Base-by-base conservation (phyloP, 805 yeast species). In the Kluyveromyces siamensis region DNA sequence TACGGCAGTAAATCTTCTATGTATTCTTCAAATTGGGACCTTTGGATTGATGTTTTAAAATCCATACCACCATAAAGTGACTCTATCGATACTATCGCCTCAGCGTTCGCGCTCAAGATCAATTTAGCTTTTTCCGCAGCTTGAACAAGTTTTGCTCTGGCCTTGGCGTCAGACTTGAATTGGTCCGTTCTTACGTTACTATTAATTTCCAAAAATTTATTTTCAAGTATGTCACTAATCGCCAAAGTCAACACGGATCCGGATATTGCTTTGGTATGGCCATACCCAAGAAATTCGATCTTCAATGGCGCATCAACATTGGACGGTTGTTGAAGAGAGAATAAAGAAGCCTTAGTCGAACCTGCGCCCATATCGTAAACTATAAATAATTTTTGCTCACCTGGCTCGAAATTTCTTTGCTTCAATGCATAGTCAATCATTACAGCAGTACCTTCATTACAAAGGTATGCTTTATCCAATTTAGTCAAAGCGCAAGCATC, bases 351-450 rank as follows among this genome's bases (percentile, higher is more conserved):
- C 48, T 83, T 79, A 0, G 95, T 85, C 0, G 95, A 83, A 1
- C 95, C 95, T 6, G 96, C 91, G 43, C 99, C 99, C 77, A 86
- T 78, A 64, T 93, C 99, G 62, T 83, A 88, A 36, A 93, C 76
- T 45, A 88, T 62, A 61, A 86, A 86, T 45, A 79, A 73, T 41
- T 76, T 74, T 33, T 85, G 73, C 25, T 50, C 52, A 27, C 55
- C 62, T 19, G 55, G 48, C 9, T 55, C 49, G 44, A 60, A 56
- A 40, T 57, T 54, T 17, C 60, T 49, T 21, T 56, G 56, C 41
- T 60, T 63, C n/a, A 60, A 51, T 1, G 87, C 87, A 63, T 80
- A 90, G 59, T 88, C 87, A 41, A 87, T 67, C 1, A 95, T 96
- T 14, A 87, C 88, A 2, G 98, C 93, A n/a, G 87, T 69, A 14